Evolutionary conservation across 345 rosid genomes (phyloP).

Genomic region (Barbarea vulgaris): DNA sequence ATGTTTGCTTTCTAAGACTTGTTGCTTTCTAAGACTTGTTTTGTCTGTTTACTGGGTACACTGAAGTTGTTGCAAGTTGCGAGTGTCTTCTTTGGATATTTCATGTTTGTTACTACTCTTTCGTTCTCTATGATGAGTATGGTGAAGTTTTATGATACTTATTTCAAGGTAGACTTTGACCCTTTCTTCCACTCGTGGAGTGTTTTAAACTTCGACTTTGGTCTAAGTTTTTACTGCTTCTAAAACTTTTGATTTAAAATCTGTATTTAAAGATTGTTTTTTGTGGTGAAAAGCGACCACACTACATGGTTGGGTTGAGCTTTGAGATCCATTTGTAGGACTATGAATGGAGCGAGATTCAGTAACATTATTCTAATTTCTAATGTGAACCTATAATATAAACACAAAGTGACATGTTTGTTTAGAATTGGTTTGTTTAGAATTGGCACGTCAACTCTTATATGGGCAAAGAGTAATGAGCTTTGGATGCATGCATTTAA

Average conservation of each 20-base stretch:
- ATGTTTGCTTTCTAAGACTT: not conserved
- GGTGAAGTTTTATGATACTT: not conserved
- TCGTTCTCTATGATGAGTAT: not conserved
- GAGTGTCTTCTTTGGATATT: not conserved
- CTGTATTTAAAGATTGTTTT: not conserved
- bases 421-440: not conserved
- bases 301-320: too few species aligned
- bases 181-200: not conserved
- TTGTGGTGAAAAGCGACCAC: not conserved
- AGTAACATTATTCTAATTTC: not conserved
- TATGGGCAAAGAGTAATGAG: not conserved
- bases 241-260: not conserved
- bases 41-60: not conserved
- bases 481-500: not conserved
- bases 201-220: too few species aligned
- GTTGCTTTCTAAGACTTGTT: too few species aligned
- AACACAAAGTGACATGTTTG: not conserved
- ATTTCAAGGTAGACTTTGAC: not conserved
- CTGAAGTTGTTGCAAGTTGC: not conserved
- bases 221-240: too few species aligned
- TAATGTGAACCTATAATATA: too few species aligned
- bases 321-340: not conserved
- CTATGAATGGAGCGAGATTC: too few species aligned
- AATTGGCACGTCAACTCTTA: not conserved
- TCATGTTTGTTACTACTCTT: not conserved